These are phyloP conservation scores for Phytophthora melonis DNA, from an alignment of 352 stramenopile genomes.

Conservation along the genomic window DNA sequence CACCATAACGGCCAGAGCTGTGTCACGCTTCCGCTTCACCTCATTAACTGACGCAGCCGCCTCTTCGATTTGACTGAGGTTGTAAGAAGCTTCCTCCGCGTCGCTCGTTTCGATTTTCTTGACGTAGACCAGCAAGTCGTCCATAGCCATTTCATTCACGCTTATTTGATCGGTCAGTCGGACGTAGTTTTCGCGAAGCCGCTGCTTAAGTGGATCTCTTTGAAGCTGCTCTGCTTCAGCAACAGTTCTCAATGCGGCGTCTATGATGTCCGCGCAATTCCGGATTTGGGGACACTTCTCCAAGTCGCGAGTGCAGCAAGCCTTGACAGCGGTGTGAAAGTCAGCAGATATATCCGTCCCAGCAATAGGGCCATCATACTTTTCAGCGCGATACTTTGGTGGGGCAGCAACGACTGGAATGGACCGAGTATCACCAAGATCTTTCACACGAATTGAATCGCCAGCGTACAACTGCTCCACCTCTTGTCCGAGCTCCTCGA, in stretches of 20 bases:
- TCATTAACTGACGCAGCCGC: neutral
- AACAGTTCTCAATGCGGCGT: neutral
- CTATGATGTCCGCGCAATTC: neutral
- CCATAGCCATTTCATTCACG: conserved; percentile 7
- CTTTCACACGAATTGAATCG: neutral
- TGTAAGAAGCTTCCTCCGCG: neutral
- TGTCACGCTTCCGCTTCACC: neutral
- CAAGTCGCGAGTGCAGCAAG: neutral
- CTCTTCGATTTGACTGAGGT: neutral
- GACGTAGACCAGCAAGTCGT: conserved; percentile 2
- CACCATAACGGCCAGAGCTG: neutral
- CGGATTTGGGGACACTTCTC: neutral
- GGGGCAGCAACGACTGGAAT: neutral
- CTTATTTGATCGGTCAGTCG: conserved; percentile 5
- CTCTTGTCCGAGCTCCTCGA: neutral
- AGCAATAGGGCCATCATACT: neutral
- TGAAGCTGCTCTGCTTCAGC: neutral
- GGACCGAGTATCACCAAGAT: neutral
- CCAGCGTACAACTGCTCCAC: neutral
- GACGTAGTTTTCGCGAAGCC: conserved; percentile 5
- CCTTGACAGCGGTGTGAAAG: neutral
- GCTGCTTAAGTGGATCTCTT: neutral
- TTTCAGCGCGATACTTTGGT: neutral
- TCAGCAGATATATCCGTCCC: neutral
- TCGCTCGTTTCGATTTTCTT: neutral